Percentiles rank a stretch among this genome's conserved stretches.
These are phyloP conservation scores for Eucalyptus dawsonii DNA, from an alignment of 345 rosid genomes.

Conservation along the genomic window DNA sequence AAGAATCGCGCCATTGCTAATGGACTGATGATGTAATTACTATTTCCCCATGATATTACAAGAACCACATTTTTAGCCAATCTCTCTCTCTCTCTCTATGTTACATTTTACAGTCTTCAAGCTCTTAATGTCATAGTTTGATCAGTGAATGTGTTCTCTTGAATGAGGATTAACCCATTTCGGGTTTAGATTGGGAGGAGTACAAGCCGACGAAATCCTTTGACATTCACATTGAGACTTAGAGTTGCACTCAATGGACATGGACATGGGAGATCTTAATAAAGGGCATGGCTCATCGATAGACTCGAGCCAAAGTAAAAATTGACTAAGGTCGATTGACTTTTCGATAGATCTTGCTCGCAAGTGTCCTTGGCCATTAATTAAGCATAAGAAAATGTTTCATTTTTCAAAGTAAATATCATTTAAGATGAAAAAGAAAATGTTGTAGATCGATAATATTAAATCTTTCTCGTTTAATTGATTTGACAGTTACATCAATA, in stretches of 20 bases:
- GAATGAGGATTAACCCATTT: background rate
- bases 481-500: background rate
- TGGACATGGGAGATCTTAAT: background rate
- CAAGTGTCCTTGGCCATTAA: background rate
- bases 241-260: background rate
- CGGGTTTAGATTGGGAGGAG: background rate
- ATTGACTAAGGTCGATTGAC: background rate
- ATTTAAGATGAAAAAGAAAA: background rate
- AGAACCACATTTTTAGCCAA: background rate
- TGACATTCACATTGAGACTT: background rate
- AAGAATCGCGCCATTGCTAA: slow-evolving; percentile 49
- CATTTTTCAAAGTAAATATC: background rate
- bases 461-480: background rate
- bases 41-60: background rate
- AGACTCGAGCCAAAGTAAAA: background rate
- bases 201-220: background rate
- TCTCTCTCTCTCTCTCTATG: background rate
- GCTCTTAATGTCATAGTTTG: background rate
- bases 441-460: fast-evolving
- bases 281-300: background rate
- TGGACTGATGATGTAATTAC: slow-evolving; percentile 7
- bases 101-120: background rate
- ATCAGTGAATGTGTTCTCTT: background rate
- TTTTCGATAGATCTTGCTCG: background rate
- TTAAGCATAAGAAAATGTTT: background rate